A percentile compares a stretch with the other conserved stretches of the same genome.
phyloP scores from a whole-genome alignment of 257 asterid genomes.

The Coffea canephora region DNA sequence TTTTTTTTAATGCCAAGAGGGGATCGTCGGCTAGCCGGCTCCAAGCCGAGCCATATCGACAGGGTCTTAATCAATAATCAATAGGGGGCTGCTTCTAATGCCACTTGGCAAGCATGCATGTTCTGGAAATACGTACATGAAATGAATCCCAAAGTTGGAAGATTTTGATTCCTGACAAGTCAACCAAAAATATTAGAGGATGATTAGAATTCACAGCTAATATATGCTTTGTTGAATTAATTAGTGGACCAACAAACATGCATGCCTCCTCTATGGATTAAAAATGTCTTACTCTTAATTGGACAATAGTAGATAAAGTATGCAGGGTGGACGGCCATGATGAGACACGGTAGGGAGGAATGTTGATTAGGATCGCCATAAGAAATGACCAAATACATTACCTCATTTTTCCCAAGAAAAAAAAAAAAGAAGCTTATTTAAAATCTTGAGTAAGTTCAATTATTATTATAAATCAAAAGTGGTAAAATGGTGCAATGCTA shows the following conservation, averaged over 20 bases:
- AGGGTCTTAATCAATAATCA: background rate
- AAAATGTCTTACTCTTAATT: background rate
- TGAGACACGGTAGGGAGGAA: background rate
- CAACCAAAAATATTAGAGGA: background rate
- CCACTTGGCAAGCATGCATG: slow-evolving; percentile 3
- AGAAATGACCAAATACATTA: background rate
- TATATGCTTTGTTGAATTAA: background rate
- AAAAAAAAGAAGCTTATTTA: background rate
- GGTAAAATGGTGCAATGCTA: background rate
- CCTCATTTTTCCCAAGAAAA: background rate
- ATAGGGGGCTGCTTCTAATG: background rate
- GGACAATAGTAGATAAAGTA: background rate
- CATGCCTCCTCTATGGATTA: background rate
- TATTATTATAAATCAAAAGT: background rate
- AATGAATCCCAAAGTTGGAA: background rate
- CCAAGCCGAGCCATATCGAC: background rate
- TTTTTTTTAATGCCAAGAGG: too few species aligned
- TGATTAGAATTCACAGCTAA: background rate
- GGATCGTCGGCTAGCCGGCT: background rate
- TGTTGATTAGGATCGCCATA: background rate
- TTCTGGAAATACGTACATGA: background rate
- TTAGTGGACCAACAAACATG: background rate
- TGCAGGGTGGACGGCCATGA: background rate
- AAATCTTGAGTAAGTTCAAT: background rate
- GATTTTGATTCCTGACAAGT: background rate